Conservation (phyloP, 2,329 filamentous ascomycete species). For the Fusarium sulawesiense region DNA sequence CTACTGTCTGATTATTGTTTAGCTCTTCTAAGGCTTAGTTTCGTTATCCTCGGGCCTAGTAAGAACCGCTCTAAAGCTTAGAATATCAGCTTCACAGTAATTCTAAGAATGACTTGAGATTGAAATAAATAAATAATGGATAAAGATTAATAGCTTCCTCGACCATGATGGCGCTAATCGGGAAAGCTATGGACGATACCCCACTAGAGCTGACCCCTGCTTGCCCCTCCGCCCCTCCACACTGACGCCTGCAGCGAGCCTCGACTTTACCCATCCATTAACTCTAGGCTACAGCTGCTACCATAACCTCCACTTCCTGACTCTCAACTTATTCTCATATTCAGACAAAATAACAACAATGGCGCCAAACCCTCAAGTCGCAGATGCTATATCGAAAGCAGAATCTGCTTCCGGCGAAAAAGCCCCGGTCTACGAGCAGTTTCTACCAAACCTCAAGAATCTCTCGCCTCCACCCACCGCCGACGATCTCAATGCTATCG, state of each 20-base stretch:
- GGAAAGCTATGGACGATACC: conserved; percentile 34
- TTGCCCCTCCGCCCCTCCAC: conserved; percentile 43
- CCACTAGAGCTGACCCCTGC: conserved; percentile 42
- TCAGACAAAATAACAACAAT: conserved; percentile 42
- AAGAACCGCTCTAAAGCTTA: not conserved
- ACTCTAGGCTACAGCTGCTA: conserved; percentile 34
- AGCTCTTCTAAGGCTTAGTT: not conserved
- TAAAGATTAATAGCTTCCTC: not conserved
- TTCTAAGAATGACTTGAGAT: not conserved
- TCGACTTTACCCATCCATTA: conserved; percentile 23
- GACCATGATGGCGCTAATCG: conserved; percentile 13
- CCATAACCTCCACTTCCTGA: conserved; percentile 21
- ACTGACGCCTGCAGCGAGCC: conserved; percentile 28
- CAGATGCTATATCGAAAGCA: conserved; percentile 57
- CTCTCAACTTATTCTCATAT: conserved; percentile 9
- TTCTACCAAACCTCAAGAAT: conserved; percentile 58
- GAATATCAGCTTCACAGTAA: not conserved
- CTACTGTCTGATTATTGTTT: not conserved
- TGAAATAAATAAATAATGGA: not conserved
- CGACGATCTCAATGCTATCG: conserved; percentile 74
- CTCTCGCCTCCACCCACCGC: conserved; percentile 55
- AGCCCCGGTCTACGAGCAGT: conserved; percentile 58
- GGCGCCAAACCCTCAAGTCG: conserved; percentile 56
- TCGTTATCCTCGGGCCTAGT: too few relatives aligned
- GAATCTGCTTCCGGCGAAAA: conserved; percentile 55